A percentile compares a stretch with the other conserved stretches of the same genome.
These are phyloP conservation scores for Alternaria rosae DNA, from an alignment of 2,329 filamentous ascomycete species.

Conservation along the genomic window DNA sequence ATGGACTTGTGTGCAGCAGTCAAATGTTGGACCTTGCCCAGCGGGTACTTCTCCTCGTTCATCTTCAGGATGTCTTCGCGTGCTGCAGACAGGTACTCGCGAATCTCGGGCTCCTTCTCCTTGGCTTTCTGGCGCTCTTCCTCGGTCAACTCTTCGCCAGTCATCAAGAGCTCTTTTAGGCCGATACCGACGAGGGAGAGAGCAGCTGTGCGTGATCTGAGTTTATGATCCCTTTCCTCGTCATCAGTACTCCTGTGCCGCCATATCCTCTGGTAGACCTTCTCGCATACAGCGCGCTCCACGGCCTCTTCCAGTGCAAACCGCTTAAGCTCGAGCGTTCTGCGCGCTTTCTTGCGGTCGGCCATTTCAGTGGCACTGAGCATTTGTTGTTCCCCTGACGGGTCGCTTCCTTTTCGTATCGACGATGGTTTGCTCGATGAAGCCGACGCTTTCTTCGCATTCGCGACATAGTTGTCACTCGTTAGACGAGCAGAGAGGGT, in stretches of 20 bases:
- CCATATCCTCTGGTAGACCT: constrained; percentile 85
- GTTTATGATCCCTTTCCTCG: constrained; percentile 91
- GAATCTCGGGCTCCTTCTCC: constrained; percentile 69
- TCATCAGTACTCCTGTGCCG: constrained; percentile 90
- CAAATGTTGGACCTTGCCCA: constrained; percentile 89
- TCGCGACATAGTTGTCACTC: constrained; percentile 62
- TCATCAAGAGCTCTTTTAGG: constrained; percentile 75
- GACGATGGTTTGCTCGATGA: constrained; percentile 49
- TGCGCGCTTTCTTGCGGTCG: constrained; percentile 78
- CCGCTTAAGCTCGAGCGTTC: constrained; percentile 78
- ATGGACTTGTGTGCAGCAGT: constrained; percentile 92
- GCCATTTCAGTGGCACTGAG: constrained; percentile 86
- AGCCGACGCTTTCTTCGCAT: constrained; percentile 51
- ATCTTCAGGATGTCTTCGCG: constrained; percentile 74
- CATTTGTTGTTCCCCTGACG: constrained; percentile 76
- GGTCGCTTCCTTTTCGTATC: constrained; percentile 46
- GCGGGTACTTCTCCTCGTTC: constrained; percentile 84
- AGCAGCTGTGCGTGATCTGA: constrained; percentile 92
- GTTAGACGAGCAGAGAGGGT: constrained; percentile 77
- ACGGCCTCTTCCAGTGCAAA: constrained; percentile 86
- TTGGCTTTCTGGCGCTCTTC: constrained; percentile 63
- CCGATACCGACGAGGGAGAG: constrained; percentile 91
- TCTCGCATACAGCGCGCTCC: constrained; percentile 83
- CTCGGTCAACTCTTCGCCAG: constrained; percentile 62
- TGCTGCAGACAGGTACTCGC: constrained; percentile 74